Base-by-base conservation (phyloP, 495 filamentous ascomycete species). In the Aspergillus egyptiacus region DNA sequence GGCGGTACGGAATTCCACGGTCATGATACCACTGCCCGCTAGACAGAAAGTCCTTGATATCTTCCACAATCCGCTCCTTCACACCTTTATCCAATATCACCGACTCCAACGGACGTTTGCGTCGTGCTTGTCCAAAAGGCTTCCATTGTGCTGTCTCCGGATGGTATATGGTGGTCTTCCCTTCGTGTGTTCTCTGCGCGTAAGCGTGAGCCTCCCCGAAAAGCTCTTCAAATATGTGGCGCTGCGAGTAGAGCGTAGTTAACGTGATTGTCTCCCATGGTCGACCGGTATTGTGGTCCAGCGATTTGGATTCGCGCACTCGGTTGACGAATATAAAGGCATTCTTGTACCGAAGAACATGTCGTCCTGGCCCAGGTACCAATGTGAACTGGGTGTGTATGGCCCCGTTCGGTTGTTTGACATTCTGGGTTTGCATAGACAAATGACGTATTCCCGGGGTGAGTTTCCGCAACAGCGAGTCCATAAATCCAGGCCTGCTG, bases 251-350 rank as follows among this genome's bases (percentile, higher is more conserved):
- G 20, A 98, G 76, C 3, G 94, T 90, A 4, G 93, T 97, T 23
- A 98, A 72, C 18, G 87, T 95, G 38, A 98, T 76, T 0, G 91
- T 95, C 68, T 98, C 93, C 77, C 93, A 95, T 0, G 93, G 93
- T 47, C 84, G 80, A 51, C 93, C 93, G 3, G 80, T 88, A 28
- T 77, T 76, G n/a, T 83, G 75, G 57, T 86, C 68, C 66, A 83
- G 66, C 48, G 86, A 70, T 69, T 85, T 81, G 62, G 82, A 71
- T 48, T 87, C 85, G 4, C 94, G 90, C 64, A 90, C 80, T 32
- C 93, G 80, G 54, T 87, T 82, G 33, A 97, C 87, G 11, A 85
- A 77, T 49, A 98, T 84, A 57, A 94, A 91, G 0, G 87, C 84
- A 57, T 86, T 84, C 39, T 83, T 81, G 61, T 94, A 93, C 37